A percentile compares a stretch with the other conserved stretches of the same genome.
Conservation (phyloP, 768 basidiomycete species). For the Fistulinella prunicolor region DNA sequence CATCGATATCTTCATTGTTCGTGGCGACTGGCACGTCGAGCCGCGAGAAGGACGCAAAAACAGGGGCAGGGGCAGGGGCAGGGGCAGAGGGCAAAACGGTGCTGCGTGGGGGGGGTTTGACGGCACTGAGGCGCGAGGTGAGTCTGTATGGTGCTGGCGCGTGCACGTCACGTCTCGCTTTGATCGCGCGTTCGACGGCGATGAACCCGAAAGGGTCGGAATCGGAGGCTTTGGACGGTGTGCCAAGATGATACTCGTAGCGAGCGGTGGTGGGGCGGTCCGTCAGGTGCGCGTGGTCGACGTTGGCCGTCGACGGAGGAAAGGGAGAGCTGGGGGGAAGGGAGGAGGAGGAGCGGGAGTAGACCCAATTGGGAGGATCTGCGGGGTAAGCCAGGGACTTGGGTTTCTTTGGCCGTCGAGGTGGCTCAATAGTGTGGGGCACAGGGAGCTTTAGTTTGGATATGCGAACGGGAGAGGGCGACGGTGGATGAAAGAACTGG, state of each 20-base stretch:
- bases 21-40: constrained; percentile 34
- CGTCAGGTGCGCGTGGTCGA: constrained; percentile 7
- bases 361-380: constrained; percentile 31
- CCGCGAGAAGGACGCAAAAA: constrained; percentile 33
- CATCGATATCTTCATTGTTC: constrained; percentile 32
- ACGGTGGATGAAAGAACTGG: constrained; percentile 34
- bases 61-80: constrained; percentile 12
- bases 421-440: constrained; percentile 22
- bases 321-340: constrained; percentile 36
- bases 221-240: constrained; percentile 25
- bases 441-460: constrained; percentile 19
- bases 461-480: constrained; percentile 28
- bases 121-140: constrained; percentile 6
- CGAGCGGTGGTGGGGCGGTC: constrained; percentile 5
- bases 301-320: constrained; percentile 22
- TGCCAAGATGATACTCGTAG: constrained; percentile 19
- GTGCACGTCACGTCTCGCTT: constrained; percentile 35
- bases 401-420: constrained; percentile 32
- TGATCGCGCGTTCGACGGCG: constrained; percentile 50
- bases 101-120: constrained; percentile 22
- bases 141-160: constrained; percentile 10
- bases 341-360: constrained; percentile 26
- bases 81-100: constrained; percentile 13
- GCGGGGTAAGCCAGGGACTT: constrained; percentile 30
- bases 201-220: constrained; percentile 61